Conservation (phyloP, 2,329 filamentous ascomycete species). For the Kalmusia sp. region DNA sequence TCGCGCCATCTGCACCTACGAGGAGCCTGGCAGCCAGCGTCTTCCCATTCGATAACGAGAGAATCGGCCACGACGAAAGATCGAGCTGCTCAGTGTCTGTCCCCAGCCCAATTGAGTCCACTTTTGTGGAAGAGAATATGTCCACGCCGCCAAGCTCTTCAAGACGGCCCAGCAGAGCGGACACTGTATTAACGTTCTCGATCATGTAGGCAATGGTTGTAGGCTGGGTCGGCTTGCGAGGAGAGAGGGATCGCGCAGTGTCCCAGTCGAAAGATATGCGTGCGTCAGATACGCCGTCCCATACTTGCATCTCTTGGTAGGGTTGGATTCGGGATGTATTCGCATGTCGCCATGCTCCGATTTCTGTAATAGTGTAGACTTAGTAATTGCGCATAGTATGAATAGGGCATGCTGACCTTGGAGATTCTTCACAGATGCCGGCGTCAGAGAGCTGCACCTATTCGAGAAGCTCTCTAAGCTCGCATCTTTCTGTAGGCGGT, state of each 20-base stretch:
- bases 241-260: conserved; percentile 46
- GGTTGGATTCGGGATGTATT: conserved; percentile 76
- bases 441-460: conserved; percentile 93
- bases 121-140: conserved; percentile 77
- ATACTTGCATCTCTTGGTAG: conserved; percentile 97
- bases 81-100: conserved; percentile 71
- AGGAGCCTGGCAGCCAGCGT: conserved; percentile 81
- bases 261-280: conserved; percentile 88
- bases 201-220: conserved; percentile 91
- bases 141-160: conserved; percentile 71
- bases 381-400: not conserved
- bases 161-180: conserved; percentile 75
- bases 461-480: conserved; percentile 81
- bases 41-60: conserved; percentile 73
- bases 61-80: conserved; percentile 84
- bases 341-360: conserved; percentile 85
- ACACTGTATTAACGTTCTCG: conserved; percentile 90
- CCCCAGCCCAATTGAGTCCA: conserved; percentile 81
- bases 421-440: conserved; percentile 83
- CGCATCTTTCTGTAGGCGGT: conserved; percentile 68
- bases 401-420: conserved; percentile 50
- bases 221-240: conserved; percentile 50
- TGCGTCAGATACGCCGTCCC: conserved; percentile 90
- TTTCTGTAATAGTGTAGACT: conserved; percentile 50
- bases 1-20: conserved; percentile 92